A percentile compares a stretch with the other conserved stretches of the same genome.
Evolutionary conservation across 257 asterid genomes (phyloP).

Genomic region (Galeopsis tetrahit): DNA sequence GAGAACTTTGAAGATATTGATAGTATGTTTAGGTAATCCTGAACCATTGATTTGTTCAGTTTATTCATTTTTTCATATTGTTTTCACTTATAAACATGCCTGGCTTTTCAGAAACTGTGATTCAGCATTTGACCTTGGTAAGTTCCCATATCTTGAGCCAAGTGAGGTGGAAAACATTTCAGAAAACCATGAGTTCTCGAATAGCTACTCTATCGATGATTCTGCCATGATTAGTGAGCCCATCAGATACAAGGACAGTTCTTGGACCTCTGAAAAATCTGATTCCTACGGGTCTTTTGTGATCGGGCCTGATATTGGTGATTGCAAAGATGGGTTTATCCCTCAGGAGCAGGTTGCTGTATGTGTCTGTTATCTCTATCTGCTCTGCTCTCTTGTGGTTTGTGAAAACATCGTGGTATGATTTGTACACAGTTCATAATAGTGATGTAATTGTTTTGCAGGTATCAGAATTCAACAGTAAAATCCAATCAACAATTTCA

Average conservation of each 20-base stretch:
- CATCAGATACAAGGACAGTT: conserved; percentile 45
- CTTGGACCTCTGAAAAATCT: conserved; percentile 51
- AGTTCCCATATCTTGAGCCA: conserved; percentile 50
- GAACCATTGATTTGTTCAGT: conserved; percentile 16
- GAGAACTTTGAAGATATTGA: conserved; percentile 78
- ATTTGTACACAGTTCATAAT: conserved; percentile 1
- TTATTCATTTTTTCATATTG: conserved; percentile 15
- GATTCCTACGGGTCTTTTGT: conserved; percentile 52
- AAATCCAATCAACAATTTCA: conserved; percentile 31
- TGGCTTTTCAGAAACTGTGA: conserved; percentile 66
- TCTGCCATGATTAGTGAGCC: conserved; percentile 43
- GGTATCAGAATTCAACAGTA: conserved; percentile 41
- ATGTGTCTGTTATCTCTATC: conserved; percentile 19
- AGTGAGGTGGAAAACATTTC: conserved; percentile 42
- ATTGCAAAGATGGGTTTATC: conserved; percentile 35
- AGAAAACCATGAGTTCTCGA: conserved; percentile 43
- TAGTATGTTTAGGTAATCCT: conserved; percentile 72
- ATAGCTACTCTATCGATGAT: conserved; percentile 40
- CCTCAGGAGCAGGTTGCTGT: conserved; percentile 49
- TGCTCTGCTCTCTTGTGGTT: conserved; percentile 1
- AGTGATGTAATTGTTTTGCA: conserved; percentile 29
- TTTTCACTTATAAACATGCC: conserved; percentile 30
- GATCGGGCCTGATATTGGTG: conserved; percentile 42
- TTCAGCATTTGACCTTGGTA: conserved; percentile 70
- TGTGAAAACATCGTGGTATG: conserved; percentile 13